phyloP scores from a whole-genome alignment of 768 basidiomycete genomes.

The Coprinopsis sp. region DNA sequence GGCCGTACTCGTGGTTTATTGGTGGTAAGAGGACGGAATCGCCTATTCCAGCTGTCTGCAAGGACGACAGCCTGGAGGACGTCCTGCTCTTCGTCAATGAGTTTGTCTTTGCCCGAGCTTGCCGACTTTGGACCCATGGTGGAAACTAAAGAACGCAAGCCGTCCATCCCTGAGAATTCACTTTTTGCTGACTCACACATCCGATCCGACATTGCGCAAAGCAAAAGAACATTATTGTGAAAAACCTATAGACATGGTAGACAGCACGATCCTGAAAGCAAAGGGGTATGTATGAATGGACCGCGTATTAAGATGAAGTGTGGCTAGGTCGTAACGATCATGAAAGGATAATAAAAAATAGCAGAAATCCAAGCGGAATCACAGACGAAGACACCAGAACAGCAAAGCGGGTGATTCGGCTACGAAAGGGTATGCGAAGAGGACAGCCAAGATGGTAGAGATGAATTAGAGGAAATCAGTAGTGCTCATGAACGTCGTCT shows the following conservation, averaged over 20 bases:
- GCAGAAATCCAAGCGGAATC: constrained; percentile 58
- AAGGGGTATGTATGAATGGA: constrained; percentile 61
- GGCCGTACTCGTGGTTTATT: constrained; percentile 77
- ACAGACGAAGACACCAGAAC: constrained; percentile 32
- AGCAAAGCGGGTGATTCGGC: constrained; percentile 26
- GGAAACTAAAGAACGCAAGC: constrained; percentile 8
- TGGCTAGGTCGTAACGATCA: constrained; percentile 62
- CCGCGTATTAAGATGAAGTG: constrained; percentile 67
- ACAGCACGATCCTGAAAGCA: constrained; percentile 54
- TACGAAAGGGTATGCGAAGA: constrained; percentile 32
- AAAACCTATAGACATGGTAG: constrained; percentile 54
- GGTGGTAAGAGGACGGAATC: constrained; percentile 86
- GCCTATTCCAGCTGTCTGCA: constrained; percentile 93
- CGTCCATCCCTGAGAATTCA: not conserved
- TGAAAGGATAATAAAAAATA: constrained; percentile 45
- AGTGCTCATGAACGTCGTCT: constrained; percentile 39
- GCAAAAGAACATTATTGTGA: constrained; percentile 50
- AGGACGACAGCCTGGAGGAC: constrained; percentile 92
- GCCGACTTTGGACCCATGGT: constrained; percentile 65
- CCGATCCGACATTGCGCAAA: constrained; percentile 8
- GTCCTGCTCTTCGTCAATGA: constrained; percentile 71
- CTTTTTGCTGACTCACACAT: constrained; percentile 11
- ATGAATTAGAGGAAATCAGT: constrained; percentile 26
- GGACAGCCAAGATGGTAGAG: constrained; percentile 27
- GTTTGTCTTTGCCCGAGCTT: constrained; percentile 53